Evolutionary conservation across 371 early-diverging fungal species (phyloP).

Genomic region (Circinella minor): DNA sequence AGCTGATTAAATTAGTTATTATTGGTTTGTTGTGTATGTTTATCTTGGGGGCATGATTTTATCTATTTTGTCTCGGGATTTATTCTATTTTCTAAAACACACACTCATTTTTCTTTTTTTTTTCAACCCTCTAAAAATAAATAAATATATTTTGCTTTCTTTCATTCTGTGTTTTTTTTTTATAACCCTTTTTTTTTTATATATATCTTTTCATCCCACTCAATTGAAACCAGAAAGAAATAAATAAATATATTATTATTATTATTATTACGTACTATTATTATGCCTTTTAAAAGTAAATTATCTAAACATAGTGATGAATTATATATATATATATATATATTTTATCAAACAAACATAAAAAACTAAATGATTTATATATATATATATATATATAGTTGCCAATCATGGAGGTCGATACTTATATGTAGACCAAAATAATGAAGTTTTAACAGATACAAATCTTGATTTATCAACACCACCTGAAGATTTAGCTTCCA

Average conservation of each 20-base stretch:
- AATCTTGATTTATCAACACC: conserved; percentile 21
- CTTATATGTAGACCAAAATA: conserved; percentile 20
- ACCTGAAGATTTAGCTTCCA: conserved; percentile 18
- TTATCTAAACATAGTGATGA: too few species aligned
- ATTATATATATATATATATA: too few species aligned
- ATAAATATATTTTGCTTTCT: too few species aligned
- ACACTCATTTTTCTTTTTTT: neutral
- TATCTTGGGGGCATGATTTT: too few species aligned
- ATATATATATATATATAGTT: conserved; percentile 13
- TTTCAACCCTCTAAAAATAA: too few species aligned
- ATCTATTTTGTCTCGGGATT: too few species aligned
- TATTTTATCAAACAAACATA: too few species aligned
- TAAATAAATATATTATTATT: too few species aligned
- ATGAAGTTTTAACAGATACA: conserved; percentile 19
- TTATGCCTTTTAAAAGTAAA: neutral
- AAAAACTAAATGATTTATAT: neutral
- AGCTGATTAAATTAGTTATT: conserved; percentile 7
- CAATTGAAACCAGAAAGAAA: too few species aligned
- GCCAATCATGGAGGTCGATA: conserved; percentile 30
- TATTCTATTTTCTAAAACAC: neutral
- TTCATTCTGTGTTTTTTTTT: neutral
- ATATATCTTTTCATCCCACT: too few species aligned
- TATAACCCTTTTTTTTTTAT: neutral
- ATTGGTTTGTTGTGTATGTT: too few species aligned
- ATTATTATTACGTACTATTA: too few species aligned